phyloP scores from a whole-genome alignment of 768 basidiomycete species.

The Lactarius sp. region DNA sequence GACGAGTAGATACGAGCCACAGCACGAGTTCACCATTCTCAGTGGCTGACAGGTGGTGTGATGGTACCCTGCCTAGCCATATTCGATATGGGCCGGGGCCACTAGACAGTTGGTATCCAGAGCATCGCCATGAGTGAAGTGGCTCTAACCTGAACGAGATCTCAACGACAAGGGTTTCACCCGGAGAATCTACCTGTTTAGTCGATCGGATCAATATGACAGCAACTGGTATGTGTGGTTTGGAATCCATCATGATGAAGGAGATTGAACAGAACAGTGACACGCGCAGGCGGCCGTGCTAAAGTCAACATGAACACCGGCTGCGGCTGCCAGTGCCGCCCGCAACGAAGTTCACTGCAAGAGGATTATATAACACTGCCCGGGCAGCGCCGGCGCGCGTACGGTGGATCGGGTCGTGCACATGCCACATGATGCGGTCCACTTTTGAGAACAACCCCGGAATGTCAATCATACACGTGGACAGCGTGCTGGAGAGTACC shows the following conservation, averaged over 20 bases:
- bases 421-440: background rate
- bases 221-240: background rate
- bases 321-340: background rate
- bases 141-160: conserved; percentile 8
- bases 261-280: no score
- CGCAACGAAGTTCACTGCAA: background rate
- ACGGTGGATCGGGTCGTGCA: background rate
- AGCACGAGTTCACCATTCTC: background rate
- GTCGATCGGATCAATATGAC: background rate
- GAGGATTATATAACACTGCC: background rate
- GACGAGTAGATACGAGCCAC: background rate
- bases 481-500: conserved; percentile 4
- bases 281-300: background rate
- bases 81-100: conserved; percentile 2
- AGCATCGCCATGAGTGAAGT: background rate
- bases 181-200: background rate
- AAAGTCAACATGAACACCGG: background rate
- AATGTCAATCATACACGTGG: background rate
- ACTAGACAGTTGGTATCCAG: background rate
- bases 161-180: background rate
- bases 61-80: background rate
- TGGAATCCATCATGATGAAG: background rate
- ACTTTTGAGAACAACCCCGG: background rate
- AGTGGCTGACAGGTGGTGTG: background rate
- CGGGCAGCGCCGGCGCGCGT: background rate